Conservation (phyloP, 306 rosid species). For the Notholithocarpus densiflorus region DNA sequence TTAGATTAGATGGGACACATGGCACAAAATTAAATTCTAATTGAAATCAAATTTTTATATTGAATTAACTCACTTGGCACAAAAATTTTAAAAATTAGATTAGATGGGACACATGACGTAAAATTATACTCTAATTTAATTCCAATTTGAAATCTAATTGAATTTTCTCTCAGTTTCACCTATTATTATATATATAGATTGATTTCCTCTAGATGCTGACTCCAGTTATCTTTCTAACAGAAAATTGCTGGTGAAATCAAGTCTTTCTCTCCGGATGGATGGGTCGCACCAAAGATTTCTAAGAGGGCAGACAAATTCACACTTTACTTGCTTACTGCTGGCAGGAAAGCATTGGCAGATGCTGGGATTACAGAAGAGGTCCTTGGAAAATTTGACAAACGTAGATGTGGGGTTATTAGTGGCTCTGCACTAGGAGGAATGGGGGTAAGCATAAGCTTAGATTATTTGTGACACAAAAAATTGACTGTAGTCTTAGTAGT, state of each 20-base stretch:
- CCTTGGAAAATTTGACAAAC: slow-evolving; percentile 62
- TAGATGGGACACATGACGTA: too few species aligned
- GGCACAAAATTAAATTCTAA: too few species aligned
- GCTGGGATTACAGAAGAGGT: slow-evolving; percentile 83
- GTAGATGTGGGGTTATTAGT: slow-evolving; percentile 83
- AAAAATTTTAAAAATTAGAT: too few species aligned
- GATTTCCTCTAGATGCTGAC: neutral
- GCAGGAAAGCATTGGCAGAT: slow-evolving; percentile 87
- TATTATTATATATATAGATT: too few species aligned
- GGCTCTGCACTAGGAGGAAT: slow-evolving; percentile 99
- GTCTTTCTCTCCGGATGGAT: slow-evolving; percentile 86
- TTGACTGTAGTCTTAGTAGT: neutral
- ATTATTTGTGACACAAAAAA: neutral
- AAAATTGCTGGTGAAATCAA: slow-evolving; percentile 96
- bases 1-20: too few species aligned
- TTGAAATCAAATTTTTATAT: too few species aligned
- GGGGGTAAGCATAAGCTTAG: slow-evolving; percentile 55
- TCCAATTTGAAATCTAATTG: too few species aligned
- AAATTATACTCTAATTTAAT: too few species aligned
- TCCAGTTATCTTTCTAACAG: slow-evolving; percentile 34
- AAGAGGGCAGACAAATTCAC: slow-evolving; percentile 93
- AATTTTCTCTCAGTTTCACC: too few species aligned
- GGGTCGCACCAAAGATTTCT: slow-evolving; percentile 87
- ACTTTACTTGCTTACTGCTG: slow-evolving; percentile 91
- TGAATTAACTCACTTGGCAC: too few species aligned